Conservation (phyloP, 257 asterid genomes). For the Jaltomata sinuosa region DNA sequence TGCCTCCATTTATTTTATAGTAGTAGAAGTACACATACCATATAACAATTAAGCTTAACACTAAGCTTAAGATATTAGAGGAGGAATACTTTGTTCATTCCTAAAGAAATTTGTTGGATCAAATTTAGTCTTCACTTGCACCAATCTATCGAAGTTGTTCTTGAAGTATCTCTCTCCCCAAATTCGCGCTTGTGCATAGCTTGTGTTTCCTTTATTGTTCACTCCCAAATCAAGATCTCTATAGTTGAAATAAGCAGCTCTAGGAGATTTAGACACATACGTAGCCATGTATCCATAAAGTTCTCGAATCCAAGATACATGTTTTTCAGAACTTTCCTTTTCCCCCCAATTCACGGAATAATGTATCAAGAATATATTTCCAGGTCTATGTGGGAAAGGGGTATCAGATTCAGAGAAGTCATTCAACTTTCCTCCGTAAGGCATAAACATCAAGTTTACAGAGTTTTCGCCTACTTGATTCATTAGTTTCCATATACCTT, state of each 20-base stretch:
- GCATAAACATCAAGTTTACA: too few relatives aligned
- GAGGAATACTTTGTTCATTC: constrained; percentile 6
- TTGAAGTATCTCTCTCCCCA: constrained; percentile 1
- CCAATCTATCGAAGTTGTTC: constrained; percentile 3
- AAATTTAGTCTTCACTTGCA: not conserved
- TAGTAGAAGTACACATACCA: too few relatives aligned
- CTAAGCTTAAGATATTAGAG: not conserved
- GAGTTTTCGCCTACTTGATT: too few relatives aligned
- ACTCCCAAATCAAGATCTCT: constrained; percentile 4
- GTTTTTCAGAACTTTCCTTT: not conserved
- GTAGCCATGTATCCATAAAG: not conserved
- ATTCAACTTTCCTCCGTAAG: too few relatives aligned
- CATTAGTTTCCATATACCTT: too few relatives aligned
- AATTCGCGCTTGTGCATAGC: not conserved
- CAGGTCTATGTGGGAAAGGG: too few relatives aligned
- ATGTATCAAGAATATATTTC: too few relatives aligned
- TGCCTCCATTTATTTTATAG: not conserved
- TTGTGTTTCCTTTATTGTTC: not conserved
- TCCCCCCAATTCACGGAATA: too few relatives aligned
- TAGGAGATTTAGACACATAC: not conserved
- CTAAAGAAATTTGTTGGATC: not conserved
- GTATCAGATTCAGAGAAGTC: too few relatives aligned
- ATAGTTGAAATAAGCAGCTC: not conserved
- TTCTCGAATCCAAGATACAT: not conserved
- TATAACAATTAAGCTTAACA: too few relatives aligned